These are phyloP conservation scores for Pleomassaria siparia DNA, from an alignment of 2,329 filamentous ascomycete genomes.

Conservation along the genomic window DNA sequence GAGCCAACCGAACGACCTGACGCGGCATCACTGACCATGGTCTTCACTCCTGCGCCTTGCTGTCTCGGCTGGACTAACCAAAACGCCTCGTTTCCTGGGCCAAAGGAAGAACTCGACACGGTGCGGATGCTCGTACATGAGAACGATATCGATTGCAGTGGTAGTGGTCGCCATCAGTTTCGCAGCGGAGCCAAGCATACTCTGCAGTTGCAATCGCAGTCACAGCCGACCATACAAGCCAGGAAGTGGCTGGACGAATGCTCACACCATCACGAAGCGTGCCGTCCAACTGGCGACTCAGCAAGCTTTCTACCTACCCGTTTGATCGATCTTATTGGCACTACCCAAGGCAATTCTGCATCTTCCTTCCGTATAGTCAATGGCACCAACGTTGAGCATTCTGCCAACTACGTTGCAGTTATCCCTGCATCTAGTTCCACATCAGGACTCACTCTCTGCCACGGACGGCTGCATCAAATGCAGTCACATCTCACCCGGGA, in stretches of 20 bases:
- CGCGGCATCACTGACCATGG: constrained; percentile 31
- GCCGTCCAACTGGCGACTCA: constrained; percentile 14
- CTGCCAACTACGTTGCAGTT: constrained; percentile 28
- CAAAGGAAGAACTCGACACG: constrained; percentile 29
- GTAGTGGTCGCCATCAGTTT: constrained; percentile 12
- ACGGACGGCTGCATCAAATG: constrained; percentile 14
- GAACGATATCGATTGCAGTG: constrained; percentile 17
- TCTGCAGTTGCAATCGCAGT: too few relatives aligned
- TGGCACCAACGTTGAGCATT: constrained; percentile 17
- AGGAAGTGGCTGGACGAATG: constrained; percentile 36
- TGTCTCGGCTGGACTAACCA: constrained; percentile 42
- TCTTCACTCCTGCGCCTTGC: constrained; percentile 40
- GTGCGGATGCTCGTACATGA: constrained; percentile 28
- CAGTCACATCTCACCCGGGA: constrained; percentile 18
- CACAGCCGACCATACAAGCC: constrained; percentile 15
- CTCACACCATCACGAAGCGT: constrained; percentile 27
- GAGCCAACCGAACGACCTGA: constrained; percentile 34
- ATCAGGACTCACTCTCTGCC: constrained; percentile 25
- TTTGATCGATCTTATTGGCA: constrained; percentile 30
- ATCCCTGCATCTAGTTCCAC: constrained; percentile 30
- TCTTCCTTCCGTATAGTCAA: constrained; percentile 25
- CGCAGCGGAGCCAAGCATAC: constrained; percentile 6
- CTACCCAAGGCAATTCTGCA: constrained; percentile 8
- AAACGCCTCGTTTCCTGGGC: constrained; percentile 34
- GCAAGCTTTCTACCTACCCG: constrained; percentile 30